Evolutionary conservation across 208 protist species (phyloP).

Genomic region (Crithidia acanthocephali): DNA sequence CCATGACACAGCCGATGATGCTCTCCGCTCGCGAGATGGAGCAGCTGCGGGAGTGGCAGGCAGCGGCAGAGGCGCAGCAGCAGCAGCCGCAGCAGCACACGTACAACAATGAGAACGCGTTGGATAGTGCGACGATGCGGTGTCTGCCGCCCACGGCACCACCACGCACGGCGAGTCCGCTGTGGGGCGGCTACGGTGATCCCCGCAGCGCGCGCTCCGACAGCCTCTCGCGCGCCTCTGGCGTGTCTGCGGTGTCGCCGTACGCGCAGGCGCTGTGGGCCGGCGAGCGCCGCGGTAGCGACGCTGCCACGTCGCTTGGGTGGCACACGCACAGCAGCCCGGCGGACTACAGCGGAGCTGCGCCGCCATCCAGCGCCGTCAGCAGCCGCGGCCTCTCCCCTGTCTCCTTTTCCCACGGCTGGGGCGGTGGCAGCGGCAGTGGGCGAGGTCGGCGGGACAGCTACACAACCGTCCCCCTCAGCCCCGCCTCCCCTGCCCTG

Average conservation of each 20-base stretch:
- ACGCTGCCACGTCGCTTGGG: conserved; percentile 17
- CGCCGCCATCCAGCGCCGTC: conserved; percentile 1
- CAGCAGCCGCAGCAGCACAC: not conserved
- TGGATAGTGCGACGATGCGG: not conserved
- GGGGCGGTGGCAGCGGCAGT: conserved; percentile 1
- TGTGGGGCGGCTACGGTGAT: not conserved
- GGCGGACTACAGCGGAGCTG: not conserved
- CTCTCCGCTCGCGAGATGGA: conserved; percentile 22
- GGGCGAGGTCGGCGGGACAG: not conserved
- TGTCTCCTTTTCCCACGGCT: conserved; percentile 2
- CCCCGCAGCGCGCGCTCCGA: conserved; percentile 22
- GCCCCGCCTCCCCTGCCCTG: not conserved
- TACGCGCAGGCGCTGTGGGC: not conserved
- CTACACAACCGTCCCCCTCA: not conserved
- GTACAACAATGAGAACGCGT: not conserved
- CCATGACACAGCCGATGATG: not conserved
- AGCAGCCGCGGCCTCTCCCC: conserved; percentile 20
- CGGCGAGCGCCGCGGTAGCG: not conserved
- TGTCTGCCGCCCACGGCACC: conserved; percentile 14
- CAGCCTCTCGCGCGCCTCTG: conserved; percentile 26
- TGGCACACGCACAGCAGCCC: not conserved
- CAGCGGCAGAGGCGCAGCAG: conserved; percentile 3
- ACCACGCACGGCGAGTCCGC: not conserved
- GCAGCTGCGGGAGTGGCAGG: conserved; percentile 29
- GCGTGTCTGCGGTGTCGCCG: not conserved